Conservation (phyloP, 1,139 yeast genomes). For the Pichia sp. region DNA sequence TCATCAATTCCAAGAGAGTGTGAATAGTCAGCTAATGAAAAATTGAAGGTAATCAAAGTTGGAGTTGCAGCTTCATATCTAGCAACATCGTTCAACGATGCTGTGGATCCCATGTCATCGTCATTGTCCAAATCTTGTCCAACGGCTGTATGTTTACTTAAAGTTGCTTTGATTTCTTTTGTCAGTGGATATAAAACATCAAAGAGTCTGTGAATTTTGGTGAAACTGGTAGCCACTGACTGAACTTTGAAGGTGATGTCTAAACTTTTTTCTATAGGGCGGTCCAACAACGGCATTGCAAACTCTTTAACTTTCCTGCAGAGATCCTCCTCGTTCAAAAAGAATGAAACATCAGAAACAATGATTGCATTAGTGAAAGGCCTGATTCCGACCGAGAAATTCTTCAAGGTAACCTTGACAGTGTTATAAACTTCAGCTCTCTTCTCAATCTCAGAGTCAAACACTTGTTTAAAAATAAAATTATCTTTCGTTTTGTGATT, state of each 20-base stretch:
- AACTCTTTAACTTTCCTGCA: slow-evolving; percentile 16
- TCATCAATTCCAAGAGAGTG: slow-evolving; percentile 24
- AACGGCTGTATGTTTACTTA: background rate
- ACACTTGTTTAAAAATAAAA: slow-evolving; percentile 47
- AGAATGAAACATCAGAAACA: slow-evolving; percentile 17
- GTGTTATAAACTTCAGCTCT: slow-evolving; percentile 4
- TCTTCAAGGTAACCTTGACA: slow-evolving; percentile 13
- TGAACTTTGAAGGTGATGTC: slow-evolving; percentile 23
- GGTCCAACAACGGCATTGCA: slow-evolving; percentile 18
- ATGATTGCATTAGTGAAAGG: slow-evolving; percentile 25
- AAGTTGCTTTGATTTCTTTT: slow-evolving; percentile 5
- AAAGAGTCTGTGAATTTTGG: slow-evolving; percentile 14
- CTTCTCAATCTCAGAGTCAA: slow-evolving; percentile 23
- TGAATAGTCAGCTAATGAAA: slow-evolving; percentile 20
- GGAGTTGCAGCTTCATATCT: slow-evolving; percentile 17
- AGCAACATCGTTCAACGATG: slow-evolving; percentile 14
- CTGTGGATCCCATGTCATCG: slow-evolving; percentile 14
- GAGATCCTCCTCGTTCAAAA: slow-evolving; percentile 15
- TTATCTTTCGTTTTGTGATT: slow-evolving; percentile 54
- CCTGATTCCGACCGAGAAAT: slow-evolving; percentile 16
- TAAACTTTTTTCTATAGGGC: slow-evolving; percentile 19
- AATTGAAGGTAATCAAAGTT: slow-evolving; percentile 19
- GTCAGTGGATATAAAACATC: background rate
- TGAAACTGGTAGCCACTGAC: slow-evolving; percentile 18
- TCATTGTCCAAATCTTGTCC: background rate